Percentiles rank a stretch among this genome's conserved stretches.
These are phyloP conservation scores for Auricularia sp. DNA, from an alignment of 768 basidiomycete genomes.

Conservation along the genomic window DNA sequence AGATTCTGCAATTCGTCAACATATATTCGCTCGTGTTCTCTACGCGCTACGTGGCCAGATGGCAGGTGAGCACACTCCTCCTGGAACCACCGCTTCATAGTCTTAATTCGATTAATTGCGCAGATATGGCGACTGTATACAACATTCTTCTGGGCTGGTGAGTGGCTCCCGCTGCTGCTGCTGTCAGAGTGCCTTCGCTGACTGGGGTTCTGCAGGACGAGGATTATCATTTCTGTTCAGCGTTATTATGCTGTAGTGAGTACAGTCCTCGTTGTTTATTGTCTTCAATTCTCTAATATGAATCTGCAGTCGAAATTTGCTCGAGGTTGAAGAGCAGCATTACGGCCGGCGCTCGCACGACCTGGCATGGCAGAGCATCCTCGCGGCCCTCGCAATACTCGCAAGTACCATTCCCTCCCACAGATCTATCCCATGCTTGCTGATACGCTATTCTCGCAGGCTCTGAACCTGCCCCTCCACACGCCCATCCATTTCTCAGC, in stretches of 20 bases:
- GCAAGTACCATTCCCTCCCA: conserved; percentile 32
- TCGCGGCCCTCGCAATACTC: conserved; percentile 46
- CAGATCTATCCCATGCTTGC: too few species aligned
- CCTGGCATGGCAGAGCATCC: conserved; percentile 62
- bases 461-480: conserved; percentile 50
- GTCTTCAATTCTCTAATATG: not conserved
- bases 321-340: conserved; percentile 52
- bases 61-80: conserved; percentile 37
- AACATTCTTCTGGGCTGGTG: conserved; percentile 65
- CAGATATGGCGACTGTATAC: conserved; percentile 69
- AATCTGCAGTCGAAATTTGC: conserved; percentile 46
- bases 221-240: conserved; percentile 57
- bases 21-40: conserved; percentile 48
- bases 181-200: not conserved
- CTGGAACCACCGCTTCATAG: not conserved
- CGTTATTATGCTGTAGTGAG: conserved; percentile 61
- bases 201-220: conserved; percentile 23
- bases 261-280: conserved; percentile 2
- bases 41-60: conserved; percentile 33
- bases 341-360: conserved; percentile 58
- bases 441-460: conserved; percentile 18
- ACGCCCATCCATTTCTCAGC: conserved; percentile 51
- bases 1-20: conserved; percentile 44
- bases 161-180: conserved; percentile 11
- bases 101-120: not conserved